A percentile compares a stretch with the other conserved stretches of the same genome.
These are phyloP conservation scores for Volvox africanus DNA, from an alignment of 139 green algal genomes.

Conservation along the genomic window DNA sequence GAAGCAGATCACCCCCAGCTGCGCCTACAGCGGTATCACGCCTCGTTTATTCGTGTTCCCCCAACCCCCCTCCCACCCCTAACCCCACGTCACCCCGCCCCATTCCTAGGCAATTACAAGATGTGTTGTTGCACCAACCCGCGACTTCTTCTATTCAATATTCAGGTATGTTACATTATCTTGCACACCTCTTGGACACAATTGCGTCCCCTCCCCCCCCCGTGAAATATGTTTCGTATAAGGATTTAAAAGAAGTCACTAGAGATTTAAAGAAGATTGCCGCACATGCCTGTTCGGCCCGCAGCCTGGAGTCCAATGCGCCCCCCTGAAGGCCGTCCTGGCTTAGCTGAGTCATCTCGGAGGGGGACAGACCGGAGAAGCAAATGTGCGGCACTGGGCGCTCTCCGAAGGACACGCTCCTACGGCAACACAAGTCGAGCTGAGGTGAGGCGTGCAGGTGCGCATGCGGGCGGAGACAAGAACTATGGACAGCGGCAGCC, in stretches of 20 bases:
- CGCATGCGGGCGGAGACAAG: too few relatives aligned
- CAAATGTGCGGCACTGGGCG: neutral
- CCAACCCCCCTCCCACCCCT: too few relatives aligned
- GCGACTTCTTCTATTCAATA: too few relatives aligned
- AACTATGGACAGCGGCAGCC: too few relatives aligned
- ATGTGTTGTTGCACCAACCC: neutral
- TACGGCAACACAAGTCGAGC: neutral
- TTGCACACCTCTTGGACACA: too few relatives aligned
- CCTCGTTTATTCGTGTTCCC: too few relatives aligned
- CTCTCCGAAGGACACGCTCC: neutral
- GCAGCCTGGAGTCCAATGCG: neutral
- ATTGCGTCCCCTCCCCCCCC: neutral
- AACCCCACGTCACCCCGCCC: neutral
- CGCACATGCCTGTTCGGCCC: neutral
- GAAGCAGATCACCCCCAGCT: too few relatives aligned
- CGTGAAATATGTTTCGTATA: too few relatives aligned
- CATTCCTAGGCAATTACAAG: neutral
- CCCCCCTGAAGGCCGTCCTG: neutral
- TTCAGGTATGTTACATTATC: too few relatives aligned
- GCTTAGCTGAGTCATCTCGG: neutral
- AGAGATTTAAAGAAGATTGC: too few relatives aligned
- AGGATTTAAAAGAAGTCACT: too few relatives aligned
- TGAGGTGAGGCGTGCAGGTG: neutral
- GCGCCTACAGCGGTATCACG: too few relatives aligned
- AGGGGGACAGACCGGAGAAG: neutral